Evolutionary conservation across 1,139 yeast species (phyloP).

Genomic region (Saccharomycopsis hybrid): DNA sequence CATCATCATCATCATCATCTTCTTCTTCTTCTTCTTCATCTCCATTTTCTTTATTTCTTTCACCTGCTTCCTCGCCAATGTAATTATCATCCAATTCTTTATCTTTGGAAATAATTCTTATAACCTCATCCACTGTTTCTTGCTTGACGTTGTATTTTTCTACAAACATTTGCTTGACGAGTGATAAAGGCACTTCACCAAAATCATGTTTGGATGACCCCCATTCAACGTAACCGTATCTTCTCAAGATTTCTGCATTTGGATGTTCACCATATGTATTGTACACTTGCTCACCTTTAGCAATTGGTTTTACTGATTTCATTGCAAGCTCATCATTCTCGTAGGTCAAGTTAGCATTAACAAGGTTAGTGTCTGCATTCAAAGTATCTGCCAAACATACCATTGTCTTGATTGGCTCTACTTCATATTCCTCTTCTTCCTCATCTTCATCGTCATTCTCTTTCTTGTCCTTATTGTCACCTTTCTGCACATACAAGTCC

Average conservation of each 20-base stretch:
- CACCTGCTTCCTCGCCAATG: conserved; percentile 33
- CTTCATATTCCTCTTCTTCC: conserved; percentile 32
- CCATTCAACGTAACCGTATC: conserved; percentile 86
- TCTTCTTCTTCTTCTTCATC: conserved; percentile 40
- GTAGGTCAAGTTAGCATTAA: conserved; percentile 67
- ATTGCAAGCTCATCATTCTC: conserved; percentile 48
- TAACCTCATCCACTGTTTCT: conserved; percentile 28
- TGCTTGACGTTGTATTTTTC: conserved; percentile 26
- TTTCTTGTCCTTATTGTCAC: conserved; percentile 28
- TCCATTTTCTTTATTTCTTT: conserved; percentile 32
- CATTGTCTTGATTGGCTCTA: conserved; percentile 67
- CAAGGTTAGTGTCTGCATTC: conserved; percentile 76
- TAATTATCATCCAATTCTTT: conserved; percentile 26
- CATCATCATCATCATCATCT: conserved; percentile 34
- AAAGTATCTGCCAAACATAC: conserved; percentile 88
- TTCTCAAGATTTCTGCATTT: conserved; percentile 76
- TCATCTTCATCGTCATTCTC: conserved; percentile 31
- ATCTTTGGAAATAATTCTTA: conserved; percentile 25
- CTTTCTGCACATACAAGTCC: conserved; percentile 28
- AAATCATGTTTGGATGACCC: conserved; percentile 70
- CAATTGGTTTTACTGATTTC: conserved; percentile 60
- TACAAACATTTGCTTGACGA: conserved; percentile 35
- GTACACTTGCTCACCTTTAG: conserved; percentile 65
- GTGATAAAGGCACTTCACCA: conserved; percentile 57
- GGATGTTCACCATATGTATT: conserved; percentile 91